These are phyloP conservation scores for Tephrocybe sp. DNA, from an alignment of 768 basidiomycete genomes.

Conservation along the genomic window DNA sequence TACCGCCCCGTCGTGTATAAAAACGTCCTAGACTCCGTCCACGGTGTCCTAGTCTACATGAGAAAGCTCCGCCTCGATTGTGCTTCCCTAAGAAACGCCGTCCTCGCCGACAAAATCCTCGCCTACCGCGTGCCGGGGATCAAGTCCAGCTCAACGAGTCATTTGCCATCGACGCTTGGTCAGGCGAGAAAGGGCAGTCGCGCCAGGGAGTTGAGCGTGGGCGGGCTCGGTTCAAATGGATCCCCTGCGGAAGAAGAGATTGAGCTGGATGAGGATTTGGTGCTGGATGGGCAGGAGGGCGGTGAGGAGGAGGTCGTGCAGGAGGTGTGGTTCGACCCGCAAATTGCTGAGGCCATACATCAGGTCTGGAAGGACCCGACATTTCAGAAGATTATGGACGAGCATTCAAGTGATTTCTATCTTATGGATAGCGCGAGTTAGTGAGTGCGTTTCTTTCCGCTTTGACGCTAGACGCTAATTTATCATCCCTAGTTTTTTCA, in stretches of 20 bases:
- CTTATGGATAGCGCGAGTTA: constrained; percentile 95
- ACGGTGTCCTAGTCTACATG: constrained; percentile 76
- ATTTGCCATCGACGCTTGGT: neutral
- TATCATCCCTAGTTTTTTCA: constrained; percentile 38
- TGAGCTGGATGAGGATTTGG: neutral
- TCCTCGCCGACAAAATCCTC: constrained; percentile 60
- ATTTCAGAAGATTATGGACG: constrained; percentile 50
- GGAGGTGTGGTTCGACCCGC: constrained; percentile 41
- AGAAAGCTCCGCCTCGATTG: constrained; percentile 77
- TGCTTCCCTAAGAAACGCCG: constrained; percentile 55
- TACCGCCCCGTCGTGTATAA: constrained; percentile 73
- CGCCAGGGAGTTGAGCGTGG: neutral
- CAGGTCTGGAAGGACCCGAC: constrained; percentile 71
- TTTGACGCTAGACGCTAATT: neutral
- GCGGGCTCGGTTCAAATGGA: constrained; percentile 18
- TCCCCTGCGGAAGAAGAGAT: constrained; percentile 21
- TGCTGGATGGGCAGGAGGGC: neutral
- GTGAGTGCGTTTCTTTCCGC: constrained; percentile 43
- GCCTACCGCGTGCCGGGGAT: constrained; percentile 39
- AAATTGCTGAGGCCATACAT: constrained; percentile 67
- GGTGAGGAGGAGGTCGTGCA: neutral
- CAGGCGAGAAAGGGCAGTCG: neutral
- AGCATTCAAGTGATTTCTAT: constrained; percentile 78
- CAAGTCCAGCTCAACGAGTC: constrained; percentile 29
- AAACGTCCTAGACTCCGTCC: constrained; percentile 80